Conservation (phyloP, 495 filamentous ascomycete species). For the Aspergillus avenaceus region DNA sequence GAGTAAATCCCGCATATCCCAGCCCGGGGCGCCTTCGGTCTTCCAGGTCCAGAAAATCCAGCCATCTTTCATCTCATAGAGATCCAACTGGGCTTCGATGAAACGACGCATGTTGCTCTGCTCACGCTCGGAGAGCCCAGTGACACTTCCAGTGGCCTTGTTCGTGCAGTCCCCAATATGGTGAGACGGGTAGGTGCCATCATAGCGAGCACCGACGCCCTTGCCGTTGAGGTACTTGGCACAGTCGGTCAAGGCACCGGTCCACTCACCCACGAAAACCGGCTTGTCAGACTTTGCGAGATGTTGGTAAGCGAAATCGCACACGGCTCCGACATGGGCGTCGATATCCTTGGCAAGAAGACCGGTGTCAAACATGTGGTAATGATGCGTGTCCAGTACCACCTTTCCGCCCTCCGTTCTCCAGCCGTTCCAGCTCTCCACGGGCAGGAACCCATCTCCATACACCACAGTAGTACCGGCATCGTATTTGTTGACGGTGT, state of each 20-base stretch:
- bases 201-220: conserved; percentile 65
- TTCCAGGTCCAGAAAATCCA: conserved; percentile 88
- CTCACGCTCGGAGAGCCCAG: conserved; percentile 44
- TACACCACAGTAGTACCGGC: conserved; percentile 56
- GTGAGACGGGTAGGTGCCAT: conserved; percentile 52
- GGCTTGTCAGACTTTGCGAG: conserved; percentile 61
- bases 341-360: conserved; percentile 47
- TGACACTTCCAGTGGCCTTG: conserved; percentile 54
- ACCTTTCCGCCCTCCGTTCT: conserved; percentile 56
- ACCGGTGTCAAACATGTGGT: conserved; percentile 61
- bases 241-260: conserved; percentile 68
- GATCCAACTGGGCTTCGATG: conserved; percentile 71
- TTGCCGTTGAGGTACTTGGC: conserved; percentile 68
- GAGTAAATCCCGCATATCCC: conserved; percentile 71
- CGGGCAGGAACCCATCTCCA: conserved; percentile 63
- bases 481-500: conserved; percentile 46
- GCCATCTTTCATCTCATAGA: conserved; percentile 62
- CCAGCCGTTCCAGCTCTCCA: conserved; percentile 69
- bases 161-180: conserved; percentile 54
- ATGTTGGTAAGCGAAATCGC: conserved; percentile 40
- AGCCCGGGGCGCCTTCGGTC: conserved; percentile 82
- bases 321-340: conserved; percentile 49
- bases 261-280: conserved; percentile 69
- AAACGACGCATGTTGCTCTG: conserved; percentile 56
- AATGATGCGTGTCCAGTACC: conserved; percentile 66